These are phyloP conservation scores for Hericium erinaceus DNA, from an alignment of 768 basidiomycete genomes.

Conservation along the genomic window DNA sequence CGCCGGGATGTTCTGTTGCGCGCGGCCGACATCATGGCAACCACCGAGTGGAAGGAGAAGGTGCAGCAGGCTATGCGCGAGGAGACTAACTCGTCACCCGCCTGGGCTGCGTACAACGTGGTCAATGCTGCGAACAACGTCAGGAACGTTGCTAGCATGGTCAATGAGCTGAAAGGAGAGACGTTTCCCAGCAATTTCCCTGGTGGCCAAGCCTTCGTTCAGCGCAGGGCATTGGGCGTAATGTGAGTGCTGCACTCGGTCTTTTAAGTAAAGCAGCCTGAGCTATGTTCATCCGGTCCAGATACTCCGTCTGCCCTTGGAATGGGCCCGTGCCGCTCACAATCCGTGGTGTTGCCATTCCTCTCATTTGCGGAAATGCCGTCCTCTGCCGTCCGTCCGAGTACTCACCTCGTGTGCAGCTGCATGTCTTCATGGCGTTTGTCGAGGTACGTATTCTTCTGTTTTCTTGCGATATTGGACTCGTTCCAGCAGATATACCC, in stretches of 20 bases:
- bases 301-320: conserved; percentile 48
- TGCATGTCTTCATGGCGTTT: conserved; percentile 18
- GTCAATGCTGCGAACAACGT: conserved; percentile 18
- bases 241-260: conserved; percentile 27
- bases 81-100: conserved; percentile 1
- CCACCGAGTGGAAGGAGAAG: conserved; percentile 6
- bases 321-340: conserved; percentile 41
- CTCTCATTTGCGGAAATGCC: conserved; percentile 48
- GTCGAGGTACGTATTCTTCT: background rate
- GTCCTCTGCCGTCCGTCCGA: conserved; percentile 47
- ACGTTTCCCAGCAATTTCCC: conserved; percentile 33
- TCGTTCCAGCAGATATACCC: background rate
- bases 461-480: background rate
- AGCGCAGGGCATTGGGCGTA: conserved; percentile 42
- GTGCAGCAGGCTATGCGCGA: background rate
- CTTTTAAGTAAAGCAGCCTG: background rate
- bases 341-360: conserved; percentile 34
- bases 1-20: conserved; percentile 6
- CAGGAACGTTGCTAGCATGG: conserved; percentile 25
- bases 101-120: conserved; percentile 19
- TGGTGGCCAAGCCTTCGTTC: conserved; percentile 35
- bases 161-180: conserved; percentile 33
- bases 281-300: conserved; percentile 13
- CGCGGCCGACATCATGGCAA: background rate
- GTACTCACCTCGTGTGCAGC: conserved; percentile 37